Evolutionary conservation across 306 rosid species (phyloP), one percentile per base, ranked within the genome.

Genomic region (Castanospermum australe): DNA sequence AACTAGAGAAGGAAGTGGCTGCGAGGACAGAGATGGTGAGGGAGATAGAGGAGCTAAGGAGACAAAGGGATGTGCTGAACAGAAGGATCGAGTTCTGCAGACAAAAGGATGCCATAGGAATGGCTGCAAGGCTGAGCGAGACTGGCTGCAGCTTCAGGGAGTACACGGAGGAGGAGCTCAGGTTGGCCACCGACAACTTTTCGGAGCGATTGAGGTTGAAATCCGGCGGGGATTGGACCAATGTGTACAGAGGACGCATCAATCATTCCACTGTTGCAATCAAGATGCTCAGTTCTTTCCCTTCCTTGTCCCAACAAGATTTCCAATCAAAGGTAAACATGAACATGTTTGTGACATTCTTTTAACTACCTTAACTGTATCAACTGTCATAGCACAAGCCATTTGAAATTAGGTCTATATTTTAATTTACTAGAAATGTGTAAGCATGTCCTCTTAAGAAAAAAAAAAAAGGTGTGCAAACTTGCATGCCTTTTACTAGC

Each of bases 41-140:
- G 14, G 91, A 88, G 33, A 88, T 90, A 6, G 93, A 88, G 13
- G 86, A 81, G 54, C 42, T 94, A 22, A 41, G 94, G 65, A 50
- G 80, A 51, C 91, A 90, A 38, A 90, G 89, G 45, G 94, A 92
- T 2, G 97, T 92, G 38, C 61, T 94, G 15, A 84, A 80, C 5
- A 73, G 96, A 48, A 88, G 97, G 81, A 81, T 94, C 3, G 94
- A 89, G 79, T 92, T 90, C 41, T 92, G 96, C 60, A 92, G 76
- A 62, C 89, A 92, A 5, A 88, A 82, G 71, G 97, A 94, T 48
- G 97, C 90, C 7, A 90, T 92, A 6, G 92, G 92, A 55, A 92
- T 79, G 88, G 86, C 80, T 0, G 79, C 79, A 1, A 82, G 84
- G 83, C 14, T 84, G 8, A 70, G 51, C 1, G 88, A 88, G 48